Evolutionary conservation across 1,284 basidiomycete genomes (phyloP), one percentile per base, ranked within the genome.

Genomic region (Violaceomyces palustris): DNA sequence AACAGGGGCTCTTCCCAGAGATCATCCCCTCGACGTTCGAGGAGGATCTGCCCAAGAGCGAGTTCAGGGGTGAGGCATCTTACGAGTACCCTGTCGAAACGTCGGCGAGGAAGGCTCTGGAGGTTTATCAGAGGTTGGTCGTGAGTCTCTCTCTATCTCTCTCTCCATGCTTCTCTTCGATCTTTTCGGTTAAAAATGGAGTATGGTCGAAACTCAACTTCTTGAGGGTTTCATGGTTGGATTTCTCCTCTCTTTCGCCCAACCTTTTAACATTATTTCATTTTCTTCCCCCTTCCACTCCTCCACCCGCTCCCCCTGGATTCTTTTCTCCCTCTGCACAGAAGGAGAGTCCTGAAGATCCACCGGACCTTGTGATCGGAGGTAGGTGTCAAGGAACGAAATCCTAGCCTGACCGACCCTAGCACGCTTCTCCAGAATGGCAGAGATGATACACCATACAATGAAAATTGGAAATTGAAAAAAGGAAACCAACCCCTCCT

Each of bases 1-100:
- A 42, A 23, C 66, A 92, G 88, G 91, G 92, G 14, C 72, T 96
- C 24, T 78, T 80, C 34, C 89, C 90, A 1, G 88, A 94, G 71
- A 81, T 94, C 46, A 79, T 94, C 0, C 87, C 90, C 0, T 93
- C 90, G 2, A 86, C 80, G 0, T 97, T 97, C 59, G 80, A 82
- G 28, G 93, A 97, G 74, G 78, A 92, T 65, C 77, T 97, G 12
- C 78, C 82, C 0, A 78, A 86, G 36, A 75, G 76, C 15, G 79
- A 81, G 3, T 97, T 76, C 48, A 66, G 84, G 47, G 82, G 82
- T 21, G 81, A 87, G 53, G 79, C 87, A 3, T 56, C 61, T 14
- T 87, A 88, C 48, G 89, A 94, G 70, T 97, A 98, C 72, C 88
- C 92, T 0, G 87, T 94, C 5, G 84, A 91, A 7, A 97, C 91